A percentile compares a stretch with the other conserved stretches of the same genome.
Evolutionary conservation across 257 asterid species (phyloP).

Genomic region (Scutellaria minor): DNA sequence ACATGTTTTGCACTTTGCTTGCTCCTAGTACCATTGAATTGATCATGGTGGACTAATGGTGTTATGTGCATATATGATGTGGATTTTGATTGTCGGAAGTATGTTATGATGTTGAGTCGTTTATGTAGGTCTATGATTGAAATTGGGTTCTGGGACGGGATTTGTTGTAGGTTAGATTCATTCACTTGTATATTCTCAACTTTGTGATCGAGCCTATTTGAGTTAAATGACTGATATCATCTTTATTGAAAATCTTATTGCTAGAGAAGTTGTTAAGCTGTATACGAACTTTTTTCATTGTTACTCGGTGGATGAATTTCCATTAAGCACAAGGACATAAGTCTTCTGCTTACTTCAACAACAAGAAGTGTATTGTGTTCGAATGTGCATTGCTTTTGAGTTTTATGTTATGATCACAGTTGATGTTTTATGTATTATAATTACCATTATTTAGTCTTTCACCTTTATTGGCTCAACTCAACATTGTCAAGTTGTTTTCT

Average conservation of each 20-base stretch:
- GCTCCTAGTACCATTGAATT: background rate
- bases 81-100: background rate
- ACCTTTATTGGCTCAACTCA: constrained; percentile 11
- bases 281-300: background rate
- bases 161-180: background rate
- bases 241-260: no score
- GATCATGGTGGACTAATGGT: background rate
- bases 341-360: background rate
- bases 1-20: background rate
- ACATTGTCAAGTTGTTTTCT: background rate
- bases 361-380: constrained; percentile 6
- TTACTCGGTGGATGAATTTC: constrained; percentile 6
- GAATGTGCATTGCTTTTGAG: background rate
- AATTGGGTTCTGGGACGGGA: background rate
- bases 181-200: background rate
- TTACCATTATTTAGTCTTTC: background rate
- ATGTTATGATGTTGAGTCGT: background rate
- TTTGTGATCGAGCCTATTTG: background rate
- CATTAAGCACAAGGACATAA: background rate
- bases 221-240: background rate
- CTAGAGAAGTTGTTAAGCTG: background rate
- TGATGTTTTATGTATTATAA: background rate
- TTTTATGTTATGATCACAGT: background rate
- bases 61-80: background rate
- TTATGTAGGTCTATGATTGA: background rate